Percentiles rank a stretch among this genome's conserved stretches.
These are phyloP conservation scores for Cladorrhinum samala DNA, from an alignment of 495 filamentous ascomycete species.

Conservation along the genomic window DNA sequence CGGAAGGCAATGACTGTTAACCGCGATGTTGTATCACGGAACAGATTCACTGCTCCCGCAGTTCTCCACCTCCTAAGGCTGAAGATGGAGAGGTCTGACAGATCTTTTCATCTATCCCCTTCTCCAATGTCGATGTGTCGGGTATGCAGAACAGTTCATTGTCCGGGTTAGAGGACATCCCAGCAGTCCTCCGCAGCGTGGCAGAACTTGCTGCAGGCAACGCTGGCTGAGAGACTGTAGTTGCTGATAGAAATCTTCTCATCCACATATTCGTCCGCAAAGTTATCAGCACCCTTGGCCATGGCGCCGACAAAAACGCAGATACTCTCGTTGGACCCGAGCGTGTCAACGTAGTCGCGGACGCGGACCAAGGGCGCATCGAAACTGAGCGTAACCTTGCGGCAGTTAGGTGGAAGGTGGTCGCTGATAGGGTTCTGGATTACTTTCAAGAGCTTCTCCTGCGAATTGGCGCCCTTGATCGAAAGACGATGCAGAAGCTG, in stretches of 20 bases:
- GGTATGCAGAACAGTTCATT: no score
- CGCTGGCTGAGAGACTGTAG: conserved; percentile 91
- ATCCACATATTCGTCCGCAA: conserved; percentile 89
- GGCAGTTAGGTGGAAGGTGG: conserved; percentile 92
- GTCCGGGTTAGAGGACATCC: conserved; percentile 69
- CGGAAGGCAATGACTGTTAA: conserved; percentile 28
- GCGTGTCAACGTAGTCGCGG: conserved; percentile 74
- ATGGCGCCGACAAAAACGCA: conserved; percentile 98
- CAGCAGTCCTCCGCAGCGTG: conserved; percentile 96
- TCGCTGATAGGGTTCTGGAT: conserved; percentile 97
- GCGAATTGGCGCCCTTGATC: conserved; percentile 90
- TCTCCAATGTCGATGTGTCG: conserved; percentile 6
- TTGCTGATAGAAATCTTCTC: conserved; percentile 98
- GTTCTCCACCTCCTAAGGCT: conserved; percentile 12
- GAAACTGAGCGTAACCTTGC: conserved; percentile 92
- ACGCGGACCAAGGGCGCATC: conserved; percentile 82
- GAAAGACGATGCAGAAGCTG: conserved; percentile 95
- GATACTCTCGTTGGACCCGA: conserved; percentile 79
- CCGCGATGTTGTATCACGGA: conserved; percentile 47
- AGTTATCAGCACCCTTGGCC: conserved; percentile 94
- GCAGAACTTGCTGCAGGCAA: conserved; percentile 98
- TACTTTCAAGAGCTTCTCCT: conserved; percentile 95
- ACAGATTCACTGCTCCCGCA: conserved; percentile 25
- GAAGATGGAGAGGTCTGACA: conserved; percentile 20
- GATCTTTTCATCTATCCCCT: conserved; percentile 29